Evolutionary conservation across 169 alveolate species (phyloP), one percentile per base, ranked within the genome.

Genomic region (Babesia bovis): DNA sequence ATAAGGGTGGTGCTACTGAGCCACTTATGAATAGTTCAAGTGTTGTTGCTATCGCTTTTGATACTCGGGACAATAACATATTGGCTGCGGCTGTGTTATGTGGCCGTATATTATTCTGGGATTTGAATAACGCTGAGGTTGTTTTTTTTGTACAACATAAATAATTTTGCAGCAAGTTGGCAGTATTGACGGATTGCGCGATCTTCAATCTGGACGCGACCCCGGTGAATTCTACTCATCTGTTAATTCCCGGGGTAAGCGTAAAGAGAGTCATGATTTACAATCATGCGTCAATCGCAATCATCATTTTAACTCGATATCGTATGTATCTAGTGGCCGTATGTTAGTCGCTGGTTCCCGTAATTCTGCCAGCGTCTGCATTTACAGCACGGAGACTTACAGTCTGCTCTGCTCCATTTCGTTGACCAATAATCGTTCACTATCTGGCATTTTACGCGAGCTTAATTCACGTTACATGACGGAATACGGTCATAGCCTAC

Each of bases 1-100:
- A 89, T 44, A 96, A 95, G 85, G 96, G 96, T 58, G 94, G 95
- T 38, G 88, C 93, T 13, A 87, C 92, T 51, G 98, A 96, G 50
- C 91, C 95, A 28, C 83, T 96, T 41, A 70, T 82, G 36, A 96
- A 94, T 69, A 74, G 94, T 35, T 90, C 95, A 17, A 95, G 95
- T 76, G 94, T 95, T 10, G 83, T 95, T 4, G 83, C 94, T n/a
- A 69, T 95, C 38, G 94, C 94, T 30, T 87, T 94, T 65, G 94
- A 91, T 51, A 95, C 96, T 1, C 85, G 96, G 71, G 97, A 95
- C 36, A 95, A 95, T 85, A 95, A 95, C 68, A 77, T 94, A 59
- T 75, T 91, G 47, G 96, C 97, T 1, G 93, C 95, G 2, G 79
- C 93, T 33, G 65, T 90, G 5, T 50, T 92, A 44, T 81, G 89